phyloP scores from a whole-genome alignment of 2,329 filamentous ascomycete species.

The Diaporthe australafricana region DNA sequence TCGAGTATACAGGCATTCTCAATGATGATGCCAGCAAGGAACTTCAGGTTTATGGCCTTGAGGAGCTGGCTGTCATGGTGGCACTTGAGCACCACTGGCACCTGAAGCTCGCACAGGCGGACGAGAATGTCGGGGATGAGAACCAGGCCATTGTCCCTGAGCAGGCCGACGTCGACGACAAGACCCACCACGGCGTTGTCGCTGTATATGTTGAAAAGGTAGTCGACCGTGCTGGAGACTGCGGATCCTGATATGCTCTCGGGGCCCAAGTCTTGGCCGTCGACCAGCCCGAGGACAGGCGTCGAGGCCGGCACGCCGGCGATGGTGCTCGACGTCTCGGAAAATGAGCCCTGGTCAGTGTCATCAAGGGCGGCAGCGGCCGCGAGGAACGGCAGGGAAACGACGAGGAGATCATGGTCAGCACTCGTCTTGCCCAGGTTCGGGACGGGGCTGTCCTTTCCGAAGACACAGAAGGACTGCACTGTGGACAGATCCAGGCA shows the following conservation, averaged over 20 bases:
- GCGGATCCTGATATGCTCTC: constrained; percentile 18
- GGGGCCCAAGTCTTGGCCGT: constrained; percentile 35
- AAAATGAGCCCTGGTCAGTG: constrained; percentile 33
- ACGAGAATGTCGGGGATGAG: constrained; percentile 34
- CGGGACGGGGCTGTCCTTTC: constrained; percentile 36
- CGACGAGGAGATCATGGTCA: constrained; percentile 38
- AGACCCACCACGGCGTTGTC: constrained; percentile 37
- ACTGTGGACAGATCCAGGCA: constrained; percentile 35
- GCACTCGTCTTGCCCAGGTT: constrained; percentile 36
- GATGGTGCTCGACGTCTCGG: constrained; percentile 37
- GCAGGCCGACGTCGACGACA: constrained; percentile 35
- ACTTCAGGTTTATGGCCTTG: constrained; percentile 44
- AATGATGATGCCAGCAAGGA: constrained; percentile 53
- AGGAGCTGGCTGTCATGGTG: constrained; percentile 40
- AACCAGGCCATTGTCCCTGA: constrained; percentile 9
- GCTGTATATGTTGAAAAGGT: constrained; percentile 34
- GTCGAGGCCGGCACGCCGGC: constrained; percentile 34
- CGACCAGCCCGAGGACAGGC: constrained; percentile 37
- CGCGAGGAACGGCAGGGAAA: constrained; percentile 35
- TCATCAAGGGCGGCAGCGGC: constrained; percentile 27
- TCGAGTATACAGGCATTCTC: constrained; percentile 55
- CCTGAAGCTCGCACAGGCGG: constrained; percentile 32
- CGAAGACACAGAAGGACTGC: constrained; percentile 39
- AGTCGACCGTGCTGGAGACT: constrained; percentile 29
- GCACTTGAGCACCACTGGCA: constrained; percentile 41